Conservation (phyloP, 495 filamentous ascomycete species). For the Penicillium desertorum region DNA sequence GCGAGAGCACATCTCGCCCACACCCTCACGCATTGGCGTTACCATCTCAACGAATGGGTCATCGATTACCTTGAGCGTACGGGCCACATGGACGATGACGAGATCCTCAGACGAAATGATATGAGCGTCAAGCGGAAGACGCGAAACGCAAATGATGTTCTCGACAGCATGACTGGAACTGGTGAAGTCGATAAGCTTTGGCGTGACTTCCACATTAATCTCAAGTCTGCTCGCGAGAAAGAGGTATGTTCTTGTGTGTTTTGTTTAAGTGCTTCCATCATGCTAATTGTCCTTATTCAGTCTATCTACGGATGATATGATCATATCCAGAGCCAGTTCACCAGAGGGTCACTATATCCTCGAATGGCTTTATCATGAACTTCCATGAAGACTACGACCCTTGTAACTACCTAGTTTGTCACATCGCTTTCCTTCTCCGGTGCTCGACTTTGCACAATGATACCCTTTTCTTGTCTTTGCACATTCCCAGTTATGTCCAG, state of each 20-base stretch:
- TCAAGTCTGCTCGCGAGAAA: slow-evolving; percentile 53
- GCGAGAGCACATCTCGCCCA: slow-evolving; percentile 69
- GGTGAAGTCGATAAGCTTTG: slow-evolving; percentile 59
- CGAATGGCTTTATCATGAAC: not conserved
- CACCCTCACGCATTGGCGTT: slow-evolving; percentile 71
- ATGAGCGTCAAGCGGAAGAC: slow-evolving; percentile 52
- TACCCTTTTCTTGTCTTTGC: slow-evolving; percentile 3
- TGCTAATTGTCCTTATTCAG: not conserved
- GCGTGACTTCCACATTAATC: slow-evolving; percentile 56
- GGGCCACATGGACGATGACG: slow-evolving; percentile 52
- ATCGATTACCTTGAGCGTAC: slow-evolving; percentile 56
- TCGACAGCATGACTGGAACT: slow-evolving; percentile 55
- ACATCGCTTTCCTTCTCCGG: not conserved
- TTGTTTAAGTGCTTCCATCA: not conserved
- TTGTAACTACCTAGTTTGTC: not conserved
- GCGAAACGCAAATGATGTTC: slow-evolving; percentile 55
- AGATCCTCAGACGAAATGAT: slow-evolving; percentile 55
- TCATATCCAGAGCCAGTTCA: not conserved
- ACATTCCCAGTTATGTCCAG: not conserved
- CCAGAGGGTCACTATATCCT: not conserved
- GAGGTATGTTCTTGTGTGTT: slow-evolving; percentile 32
- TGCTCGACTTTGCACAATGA: not conserved
- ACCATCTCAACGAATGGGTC: slow-evolving; percentile 69
- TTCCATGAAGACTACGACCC: not conserved
- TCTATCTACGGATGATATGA: slow-evolving; percentile 5